Evolutionary conservation across 306 rosid species (phyloP).

Genomic region (Erythrophleum fordii): DNA sequence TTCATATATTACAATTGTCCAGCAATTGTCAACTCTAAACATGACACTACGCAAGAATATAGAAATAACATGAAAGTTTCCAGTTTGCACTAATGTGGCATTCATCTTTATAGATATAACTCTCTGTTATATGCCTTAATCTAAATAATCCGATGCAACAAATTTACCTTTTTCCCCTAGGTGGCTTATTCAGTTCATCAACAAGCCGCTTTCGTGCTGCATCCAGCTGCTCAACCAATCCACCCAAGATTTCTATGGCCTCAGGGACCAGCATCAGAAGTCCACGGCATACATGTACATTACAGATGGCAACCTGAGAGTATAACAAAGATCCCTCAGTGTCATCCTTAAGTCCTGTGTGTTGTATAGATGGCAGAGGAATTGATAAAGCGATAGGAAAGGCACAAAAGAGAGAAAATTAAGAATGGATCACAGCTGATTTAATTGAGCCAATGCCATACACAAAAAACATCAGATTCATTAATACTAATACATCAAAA

Average conservation of each 20-base stretch:
- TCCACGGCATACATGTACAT: conserved; percentile 80
- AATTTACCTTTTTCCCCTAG: conserved; percentile 80
- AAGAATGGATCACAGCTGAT: conserved; percentile 1
- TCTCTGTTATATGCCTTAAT: neutral
- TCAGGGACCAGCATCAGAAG: conserved; percentile 92
- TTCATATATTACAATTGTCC: neutral
- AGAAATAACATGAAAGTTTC: conserved; percentile 23
- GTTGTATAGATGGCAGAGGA: conserved; percentile 28
- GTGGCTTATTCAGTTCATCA: conserved; percentile 86
- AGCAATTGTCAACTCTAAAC: neutral
- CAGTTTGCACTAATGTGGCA: neutral
- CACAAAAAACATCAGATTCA: neutral
- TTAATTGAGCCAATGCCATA: neutral
- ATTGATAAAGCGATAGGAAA: conserved; percentile 28
- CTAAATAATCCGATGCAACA: conserved; percentile 23
- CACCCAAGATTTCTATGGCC: conserved; percentile 76
- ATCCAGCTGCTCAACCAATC: conserved; percentile 82
- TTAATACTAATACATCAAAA: neutral
- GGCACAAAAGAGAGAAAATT: neutral
- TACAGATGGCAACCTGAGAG: conserved; percentile 72
- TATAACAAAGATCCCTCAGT: conserved; percentile 40
- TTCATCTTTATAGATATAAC: conserved; percentile 6
- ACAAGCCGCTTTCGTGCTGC: conserved; percentile 80
- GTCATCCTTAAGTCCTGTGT: conserved; percentile 3
- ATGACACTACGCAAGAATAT: conserved; percentile 1